Evolutionary conservation across 345 rosid species (phyloP), one percentile per base, ranked within the genome.

Genomic region (Syzygium grande): DNA sequence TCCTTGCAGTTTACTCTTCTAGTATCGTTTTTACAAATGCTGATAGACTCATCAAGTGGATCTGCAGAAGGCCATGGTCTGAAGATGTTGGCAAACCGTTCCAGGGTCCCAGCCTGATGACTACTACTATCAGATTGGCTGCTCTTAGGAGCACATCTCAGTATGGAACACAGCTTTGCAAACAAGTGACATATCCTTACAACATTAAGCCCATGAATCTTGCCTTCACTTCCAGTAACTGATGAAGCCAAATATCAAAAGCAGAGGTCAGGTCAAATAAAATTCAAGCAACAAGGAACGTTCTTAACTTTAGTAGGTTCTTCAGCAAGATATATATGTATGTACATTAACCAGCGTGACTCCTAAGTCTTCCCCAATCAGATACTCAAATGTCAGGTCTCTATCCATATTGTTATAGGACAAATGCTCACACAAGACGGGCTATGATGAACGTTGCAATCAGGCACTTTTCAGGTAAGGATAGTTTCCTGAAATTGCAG

Each of bases 181-280:
- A 97, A 97, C 88, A 96, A 91, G 68, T 95, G 91, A 87, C 94
- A 96, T 78, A 95, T 91, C 91, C 89, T 93, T 87, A 96, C 90
- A 41, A 91, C 97, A 27, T 91, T 91, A 59, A 92, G 95, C 84
- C 99, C 99, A 30, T 95, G 97, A 89, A 87, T 89, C 84, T 89
- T 90, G 89, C 85, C 93, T 86, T 92, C 94, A 53, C 87, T 86
- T 88, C 38, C 88, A 9, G 84, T 87, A 86, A 49, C 95, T 93
- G 95, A 65, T 52, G n/a, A 77, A 87, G 38, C 87, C 55, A 86
- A 25, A 58, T 49, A 73, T 73, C 49, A 25, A 73, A 17, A 73
- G 49, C 49, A 73, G 84, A 86, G 17, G 38, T 63, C 88, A 41
- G 85, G 22, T 22, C 84, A 14, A 34, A 73, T 19, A 73, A 34